Conservation (phyloP, 129 eudicot species). For the Cynara cardunculus region DNA sequence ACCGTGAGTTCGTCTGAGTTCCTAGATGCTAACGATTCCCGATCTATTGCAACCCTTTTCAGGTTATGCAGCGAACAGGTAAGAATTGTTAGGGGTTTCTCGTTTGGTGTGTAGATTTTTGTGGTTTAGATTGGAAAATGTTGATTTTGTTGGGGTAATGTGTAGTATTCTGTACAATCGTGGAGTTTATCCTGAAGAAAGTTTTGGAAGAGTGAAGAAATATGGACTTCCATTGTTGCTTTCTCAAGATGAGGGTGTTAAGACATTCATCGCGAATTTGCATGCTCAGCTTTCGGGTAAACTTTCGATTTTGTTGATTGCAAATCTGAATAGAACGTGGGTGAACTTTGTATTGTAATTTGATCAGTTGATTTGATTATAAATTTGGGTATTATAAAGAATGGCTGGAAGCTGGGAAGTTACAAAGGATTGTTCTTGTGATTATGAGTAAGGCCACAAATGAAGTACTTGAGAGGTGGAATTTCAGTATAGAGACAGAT, state of each 20-base stretch:
- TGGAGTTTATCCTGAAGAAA: slow-evolving; percentile 87
- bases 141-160: not conserved
- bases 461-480: slow-evolving; percentile 96
- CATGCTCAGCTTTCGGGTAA: slow-evolving; percentile 88
- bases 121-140: not conserved
- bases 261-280: slow-evolving; percentile 72
- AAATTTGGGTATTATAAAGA: slow-evolving; percentile 32
- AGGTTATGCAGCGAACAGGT: slow-evolving; percentile 99
- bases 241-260: slow-evolving; percentile 91
- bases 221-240: slow-evolving; percentile 95
- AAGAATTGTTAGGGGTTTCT: slow-evolving; percentile 3
- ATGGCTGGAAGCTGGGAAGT: slow-evolving; percentile 93
- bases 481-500: slow-evolving; percentile 91
- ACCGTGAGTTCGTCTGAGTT: not conserved
- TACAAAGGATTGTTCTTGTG: slow-evolving; percentile 88
- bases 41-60: slow-evolving; percentile 25
- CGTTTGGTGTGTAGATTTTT: not conserved
- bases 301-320: not conserved
- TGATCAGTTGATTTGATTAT: not conserved
- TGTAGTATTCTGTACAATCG: slow-evolving; percentile 88
- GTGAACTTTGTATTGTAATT: not conserved
- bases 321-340: not conserved
- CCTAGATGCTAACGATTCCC: not conserved
- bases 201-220: slow-evolving; percentile 86
- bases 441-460: slow-evolving; percentile 82